Base-by-base conservation (phyloP, 2,329 filamentous ascomycete genomes). In the Penicillium freii region DNA sequence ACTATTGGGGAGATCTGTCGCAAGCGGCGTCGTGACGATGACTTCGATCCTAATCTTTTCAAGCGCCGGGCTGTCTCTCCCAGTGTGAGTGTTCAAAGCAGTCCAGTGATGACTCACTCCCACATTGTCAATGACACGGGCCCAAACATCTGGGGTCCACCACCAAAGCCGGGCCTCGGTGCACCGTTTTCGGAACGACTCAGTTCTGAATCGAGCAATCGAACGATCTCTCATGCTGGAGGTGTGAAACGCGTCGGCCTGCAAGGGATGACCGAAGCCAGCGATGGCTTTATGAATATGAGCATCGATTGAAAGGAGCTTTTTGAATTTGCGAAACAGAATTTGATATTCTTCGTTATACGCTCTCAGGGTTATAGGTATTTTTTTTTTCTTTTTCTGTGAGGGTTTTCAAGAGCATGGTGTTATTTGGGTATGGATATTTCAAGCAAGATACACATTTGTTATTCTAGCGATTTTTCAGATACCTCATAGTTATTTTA, bases 211-310 rank as follows among this genome's bases (percentile, higher is more conserved):
- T 82, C 81, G 56, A 80, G 83, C 11, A 73, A 79, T 65, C 78
- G 80, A 64, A 67, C 78, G 50, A 78, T 81, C 65, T 83, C 82
- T 65, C 60, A 74, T 56, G 31, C 50, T 21, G 57, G 69, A 10
- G 69, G 69, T n/a, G 45, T 74, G 31, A 82, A 87, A 80, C 61
- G 90, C 34, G 81, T 96, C 15, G 91, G 91, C 9, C 82, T 95
- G 65, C 92, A 97, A 75, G 91, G 92, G 1, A 97, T 97, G 92
- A 89, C 85, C 19, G 93, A 97, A 75, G 93, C 93, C n/a, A 91
- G 91, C 71, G 93, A 97, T 73, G 90, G 92, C 1, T 81, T 97
- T 63, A 96, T 96, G 88, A 92, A 93, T 68, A 94, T 97, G 90
- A 96, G 90, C 74, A 96, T 97, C 69, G 92, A 97, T 73, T 96